Evolutionary conservation across 2,329 filamentous ascomycete species (phyloP).

Genomic region (Sclerotinia trifoliorum): DNA sequence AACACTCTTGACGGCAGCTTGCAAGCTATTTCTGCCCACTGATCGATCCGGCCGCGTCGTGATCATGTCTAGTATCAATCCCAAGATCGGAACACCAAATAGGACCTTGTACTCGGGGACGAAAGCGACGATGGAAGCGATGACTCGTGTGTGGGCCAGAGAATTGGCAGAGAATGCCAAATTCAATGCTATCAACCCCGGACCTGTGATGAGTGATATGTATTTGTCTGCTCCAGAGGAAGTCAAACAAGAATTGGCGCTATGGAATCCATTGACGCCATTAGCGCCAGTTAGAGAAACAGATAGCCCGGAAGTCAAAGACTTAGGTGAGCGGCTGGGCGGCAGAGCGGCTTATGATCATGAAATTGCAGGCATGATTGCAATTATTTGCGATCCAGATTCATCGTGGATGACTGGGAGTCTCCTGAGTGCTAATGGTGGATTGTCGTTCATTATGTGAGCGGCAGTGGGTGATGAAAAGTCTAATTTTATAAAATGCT

Average conservation of each 20-base stretch:
- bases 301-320: conserved; percentile 18
- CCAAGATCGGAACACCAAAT: conserved; percentile 53
- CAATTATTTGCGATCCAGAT: conserved; percentile 19
- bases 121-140: conserved; percentile 62
- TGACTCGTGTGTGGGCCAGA: conserved; percentile 47
- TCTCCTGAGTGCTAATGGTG: conserved; percentile 10
- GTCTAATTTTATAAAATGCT: background rate
- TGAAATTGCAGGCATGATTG: conserved; percentile 23
- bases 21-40: conserved; percentile 62
- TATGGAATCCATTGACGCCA: conserved; percentile 50
- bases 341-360: conserved; percentile 22
- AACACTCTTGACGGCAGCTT: conserved; percentile 70
- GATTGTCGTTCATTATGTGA: conserved; percentile 16
- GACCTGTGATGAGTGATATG: conserved; percentile 22
- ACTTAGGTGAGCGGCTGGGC: conserved; percentile 29
- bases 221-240: conserved; percentile 46
- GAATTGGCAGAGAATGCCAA: conserved; percentile 16
- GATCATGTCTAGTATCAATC: conserved; percentile 57
- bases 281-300: conserved; percentile 20
- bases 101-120: conserved; percentile 62
- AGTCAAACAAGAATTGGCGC: conserved; percentile 59
- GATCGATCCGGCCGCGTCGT: conserved; percentile 65
- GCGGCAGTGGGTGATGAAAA: background rate
- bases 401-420: conserved; percentile 18
- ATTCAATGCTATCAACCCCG: conserved; percentile 18